phyloP scores from a whole-genome alignment of 257 asterid genomes.

The Rhazya stricta region DNA sequence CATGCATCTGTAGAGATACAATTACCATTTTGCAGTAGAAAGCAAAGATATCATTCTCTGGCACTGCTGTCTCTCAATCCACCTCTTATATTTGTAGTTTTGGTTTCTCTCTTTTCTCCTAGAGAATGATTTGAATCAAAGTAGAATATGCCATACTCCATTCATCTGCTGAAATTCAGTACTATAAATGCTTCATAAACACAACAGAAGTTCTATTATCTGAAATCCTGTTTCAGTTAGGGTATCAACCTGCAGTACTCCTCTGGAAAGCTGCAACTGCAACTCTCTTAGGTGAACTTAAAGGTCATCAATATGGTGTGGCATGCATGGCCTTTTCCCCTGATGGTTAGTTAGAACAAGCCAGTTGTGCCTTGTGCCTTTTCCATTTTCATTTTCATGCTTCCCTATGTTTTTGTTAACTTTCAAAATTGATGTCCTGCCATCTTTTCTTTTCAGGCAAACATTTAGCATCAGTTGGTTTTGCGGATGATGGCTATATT shows the following conservation, averaged over 20 bases:
- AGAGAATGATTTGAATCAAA: neutral
- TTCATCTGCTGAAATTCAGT: neutral
- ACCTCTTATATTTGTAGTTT: neutral
- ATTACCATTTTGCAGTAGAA: neutral
- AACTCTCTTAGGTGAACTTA: constrained; percentile 43
- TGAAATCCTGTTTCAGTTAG: constrained; percentile 41
- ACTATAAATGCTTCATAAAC: neutral
- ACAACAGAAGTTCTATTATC: neutral
- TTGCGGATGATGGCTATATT: constrained; percentile 55
- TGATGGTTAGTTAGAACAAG: constrained; percentile 50
- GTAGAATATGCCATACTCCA: neutral
- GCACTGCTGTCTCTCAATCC: neutral
- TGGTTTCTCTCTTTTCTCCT: neutral
- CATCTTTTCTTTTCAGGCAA: constrained; percentile 38
- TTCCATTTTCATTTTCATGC: constrained; percentile 2
- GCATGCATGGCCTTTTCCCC: constrained; percentile 60
- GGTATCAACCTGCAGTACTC: constrained; percentile 53
- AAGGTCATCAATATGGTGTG: constrained; percentile 58
- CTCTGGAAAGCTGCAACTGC: constrained; percentile 49
- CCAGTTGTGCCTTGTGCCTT: constrained; percentile 8
- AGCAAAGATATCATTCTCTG: neutral
- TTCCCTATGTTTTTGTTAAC: constrained; percentile 6
- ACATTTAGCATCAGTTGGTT: constrained; percentile 59
- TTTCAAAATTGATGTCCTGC: constrained; percentile 7
- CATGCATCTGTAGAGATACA: neutral